Evolutionary conservation across 140 eudicot genomes (phyloP).

Genomic region (Ambrosia hybrid): DNA sequence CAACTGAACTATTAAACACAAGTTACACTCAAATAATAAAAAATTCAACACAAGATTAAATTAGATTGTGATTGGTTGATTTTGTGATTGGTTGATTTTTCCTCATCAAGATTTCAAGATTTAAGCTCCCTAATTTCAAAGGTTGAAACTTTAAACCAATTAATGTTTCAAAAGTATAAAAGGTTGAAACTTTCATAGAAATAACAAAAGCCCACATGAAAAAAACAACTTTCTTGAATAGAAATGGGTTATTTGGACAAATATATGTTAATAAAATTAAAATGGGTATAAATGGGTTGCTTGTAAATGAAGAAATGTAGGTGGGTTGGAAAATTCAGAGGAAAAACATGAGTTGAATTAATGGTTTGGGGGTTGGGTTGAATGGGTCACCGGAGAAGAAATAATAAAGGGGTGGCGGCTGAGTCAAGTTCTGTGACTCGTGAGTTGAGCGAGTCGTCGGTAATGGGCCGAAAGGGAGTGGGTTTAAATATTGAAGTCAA

Average conservation of each 20-base stretch:
- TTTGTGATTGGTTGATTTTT: no score
- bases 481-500: constrained; percentile 16
- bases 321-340: constrained; percentile 10
- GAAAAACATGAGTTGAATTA: not conserved
- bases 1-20: constrained; percentile 4
- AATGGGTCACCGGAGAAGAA: not conserved
- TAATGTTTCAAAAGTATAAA: not conserved
- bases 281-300: not conserved
- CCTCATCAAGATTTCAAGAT: no score
- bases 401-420: not conserved
- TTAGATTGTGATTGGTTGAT: constrained; percentile 4
- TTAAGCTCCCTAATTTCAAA: not conserved
- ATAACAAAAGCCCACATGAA: constrained; percentile 11
- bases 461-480: not conserved
- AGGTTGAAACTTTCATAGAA: constrained; percentile 5
- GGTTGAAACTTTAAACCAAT: not conserved
- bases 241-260: not conserved
- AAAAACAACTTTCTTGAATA: constrained; percentile 19
- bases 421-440: constrained; percentile 31
- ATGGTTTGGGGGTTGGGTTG: constrained; percentile 6
- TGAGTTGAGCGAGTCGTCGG: constrained; percentile 25
- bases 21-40: constrained; percentile 3
- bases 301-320: constrained; percentile 1
- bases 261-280: not conserved
- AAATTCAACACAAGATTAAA: constrained; percentile 13